Evolutionary conservation across 768 basidiomycete genomes (phyloP), one percentile per base, ranked within the genome.

Genomic region (Panaeolus cyanescens): DNA sequence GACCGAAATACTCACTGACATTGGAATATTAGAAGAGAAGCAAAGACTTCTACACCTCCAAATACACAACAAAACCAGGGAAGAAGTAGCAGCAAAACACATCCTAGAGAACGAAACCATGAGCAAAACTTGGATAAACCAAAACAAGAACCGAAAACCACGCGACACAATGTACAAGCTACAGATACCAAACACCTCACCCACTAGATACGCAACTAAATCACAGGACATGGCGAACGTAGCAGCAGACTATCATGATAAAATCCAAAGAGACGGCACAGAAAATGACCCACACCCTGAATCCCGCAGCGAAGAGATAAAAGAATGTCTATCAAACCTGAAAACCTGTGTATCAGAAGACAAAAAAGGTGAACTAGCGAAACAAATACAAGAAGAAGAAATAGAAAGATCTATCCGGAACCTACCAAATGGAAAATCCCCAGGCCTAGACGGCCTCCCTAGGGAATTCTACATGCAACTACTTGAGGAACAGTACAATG

Each of bases 171-270:
- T 37, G 39, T 17, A 17, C 42, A 32, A 59, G 22, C 2, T 55
- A 32, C 13, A 54, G 19, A 33, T 8, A 5, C 20, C 60, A 6
- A 17, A 32, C 2, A 20, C 22, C 22, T n/a, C 57, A 0, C 36
- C 56, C 1, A n/a, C 42, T 5, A 56, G 3, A 39, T 71, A 68
- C 30, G 64, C 66, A 54, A 71, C 62, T 1, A 36, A 58, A 0
- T 72, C 75, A 0, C 7, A 60, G 0, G 55, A 71, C n/a, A 80
- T 79, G 78, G 72, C 75, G 0, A 57, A 75, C 0, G 56, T 78
- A 0, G 72, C 75, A 0, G 58, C 55, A 19, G 22, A 68, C 13
- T 68, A 75, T 54, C 74, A 78, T 54, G 56, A 72, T 0, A 10
- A 65, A 0, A 67, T 79, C 0, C 76, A 79, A 54, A 19, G 34